Evolutionary conservation across 257 asterid genomes (phyloP).

Genomic region (Gynochthodes officinalis): DNA sequence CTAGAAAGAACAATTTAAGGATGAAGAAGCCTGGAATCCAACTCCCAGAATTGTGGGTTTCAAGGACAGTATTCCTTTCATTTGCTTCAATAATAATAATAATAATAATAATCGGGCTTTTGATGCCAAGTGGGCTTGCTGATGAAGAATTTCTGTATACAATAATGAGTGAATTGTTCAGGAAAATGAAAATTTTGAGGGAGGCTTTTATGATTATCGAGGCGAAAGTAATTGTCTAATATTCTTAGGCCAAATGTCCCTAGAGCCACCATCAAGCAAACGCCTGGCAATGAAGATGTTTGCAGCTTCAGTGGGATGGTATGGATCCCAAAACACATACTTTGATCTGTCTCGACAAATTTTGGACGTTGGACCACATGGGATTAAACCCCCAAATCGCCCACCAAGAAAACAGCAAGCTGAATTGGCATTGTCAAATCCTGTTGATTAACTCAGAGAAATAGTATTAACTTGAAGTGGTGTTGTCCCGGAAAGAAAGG

Average conservation of each 20-base stretch:
- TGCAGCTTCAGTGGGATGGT: constrained; percentile 70
- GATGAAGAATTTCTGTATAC: too few relatives aligned
- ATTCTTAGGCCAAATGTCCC: constrained; percentile 62
- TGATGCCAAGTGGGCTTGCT: too few relatives aligned
- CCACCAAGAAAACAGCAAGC: constrained; percentile 66
- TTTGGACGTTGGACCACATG: constrained; percentile 61
- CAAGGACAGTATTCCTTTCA: too few relatives aligned
- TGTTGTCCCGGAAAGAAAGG: too few relatives aligned
- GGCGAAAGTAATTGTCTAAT: constrained; percentile 36
- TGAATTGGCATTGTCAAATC: constrained; percentile 53
- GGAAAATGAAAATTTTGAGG: too few relatives aligned
- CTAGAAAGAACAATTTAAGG: too few relatives aligned
- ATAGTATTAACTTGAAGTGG: neutral
- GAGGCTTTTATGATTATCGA: neutral
- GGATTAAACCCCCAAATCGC: constrained; percentile 61
- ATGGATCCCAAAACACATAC: constrained; percentile 80
- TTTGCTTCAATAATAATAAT: too few relatives aligned
- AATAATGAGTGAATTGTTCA: too few relatives aligned
- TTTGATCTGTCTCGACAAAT: constrained; percentile 62
- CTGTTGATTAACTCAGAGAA: constrained; percentile 21
- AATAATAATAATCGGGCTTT: too few relatives aligned
- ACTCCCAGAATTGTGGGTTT: too few relatives aligned
- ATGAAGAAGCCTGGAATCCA: too few relatives aligned
- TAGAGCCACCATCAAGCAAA: constrained; percentile 43
- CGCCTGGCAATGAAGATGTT: constrained; percentile 51